These are phyloP conservation scores for Hymenotorrendiella dingleyae DNA, from an alignment of 2,329 filamentous ascomycete genomes.

Conservation along the genomic window DNA sequence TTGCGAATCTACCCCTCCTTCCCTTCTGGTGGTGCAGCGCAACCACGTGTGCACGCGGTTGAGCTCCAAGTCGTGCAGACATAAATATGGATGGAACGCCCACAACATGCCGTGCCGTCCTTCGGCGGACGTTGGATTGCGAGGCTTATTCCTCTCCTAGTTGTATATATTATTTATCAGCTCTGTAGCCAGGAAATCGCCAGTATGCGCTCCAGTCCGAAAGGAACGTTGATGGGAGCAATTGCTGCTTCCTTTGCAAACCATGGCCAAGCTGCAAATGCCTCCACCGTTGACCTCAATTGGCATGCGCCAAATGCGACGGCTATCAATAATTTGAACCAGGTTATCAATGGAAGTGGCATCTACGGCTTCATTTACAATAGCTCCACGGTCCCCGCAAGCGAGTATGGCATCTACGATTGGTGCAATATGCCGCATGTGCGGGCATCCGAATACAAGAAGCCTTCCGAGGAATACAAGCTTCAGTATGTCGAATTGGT, in stretches of 20 bases:
- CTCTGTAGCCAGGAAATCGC: slow-evolving; percentile 13
- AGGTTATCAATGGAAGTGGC: slow-evolving; percentile 52
- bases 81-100: slow-evolving; percentile 24
- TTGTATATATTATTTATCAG: slow-evolving; percentile 13
- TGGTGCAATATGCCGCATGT: slow-evolving; percentile 85
- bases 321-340: slow-evolving; percentile 54
- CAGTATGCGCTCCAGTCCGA: slow-evolving; percentile 17
- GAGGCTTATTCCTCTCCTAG: slow-evolving; percentile 14
- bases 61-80: not conserved
- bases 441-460: slow-evolving; percentile 58
- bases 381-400: slow-evolving; percentile 51
- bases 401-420: slow-evolving; percentile 62
- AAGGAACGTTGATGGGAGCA: slow-evolving; percentile 16
- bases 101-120: slow-evolving; percentile 3
- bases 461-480: slow-evolving; percentile 48
- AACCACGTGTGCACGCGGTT: not conserved
- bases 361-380: slow-evolving; percentile 72
- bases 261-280: slow-evolving; percentile 13
- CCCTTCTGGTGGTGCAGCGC: no score
- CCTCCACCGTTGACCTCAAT: slow-evolving; percentile 17
- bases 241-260: slow-evolving; percentile 17
- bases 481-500: slow-evolving; percentile 73
- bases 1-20: no score
- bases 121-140: slow-evolving; percentile 11
- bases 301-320: slow-evolving; percentile 55